A percentile compares a stretch with the other conserved stretches of the same genome.
phyloP scores from a whole-genome alignment of 2,329 filamentous ascomycete genomes.

The Beauveria australis region DNA sequence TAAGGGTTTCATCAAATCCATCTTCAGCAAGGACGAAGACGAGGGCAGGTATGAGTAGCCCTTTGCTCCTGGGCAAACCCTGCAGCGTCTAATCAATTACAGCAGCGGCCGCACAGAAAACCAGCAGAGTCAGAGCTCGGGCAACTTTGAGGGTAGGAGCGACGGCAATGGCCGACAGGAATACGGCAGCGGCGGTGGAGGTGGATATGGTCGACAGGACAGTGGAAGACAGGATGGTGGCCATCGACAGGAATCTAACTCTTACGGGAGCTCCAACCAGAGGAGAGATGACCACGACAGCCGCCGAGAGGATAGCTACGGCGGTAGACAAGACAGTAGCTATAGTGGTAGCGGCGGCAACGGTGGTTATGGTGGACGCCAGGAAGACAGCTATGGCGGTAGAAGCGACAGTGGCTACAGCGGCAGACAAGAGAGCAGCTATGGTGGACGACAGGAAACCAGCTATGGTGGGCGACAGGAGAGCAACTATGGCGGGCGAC shows the following conservation, averaged over 20 bases:
- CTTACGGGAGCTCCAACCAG: neutral
- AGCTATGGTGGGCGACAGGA: conserved; percentile 17
- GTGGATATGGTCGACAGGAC: neutral
- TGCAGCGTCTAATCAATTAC: neutral
- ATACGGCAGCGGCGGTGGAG: neutral
- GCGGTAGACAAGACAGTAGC: conserved; percentile 19
- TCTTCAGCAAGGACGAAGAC: conserved; percentile 57
- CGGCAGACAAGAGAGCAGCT: conserved; percentile 18
- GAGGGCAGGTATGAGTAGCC: conserved; percentile 41
- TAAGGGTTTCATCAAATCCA: conserved; percentile 63
- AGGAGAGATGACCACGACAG: conserved; percentile 11
- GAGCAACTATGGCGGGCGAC: neutral
- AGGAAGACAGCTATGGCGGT: conserved; percentile 1
- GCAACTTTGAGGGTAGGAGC: conserved; percentile 2
- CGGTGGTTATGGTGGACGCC: conserved; percentile 12
- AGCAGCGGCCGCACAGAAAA: conserved; percentile 3
- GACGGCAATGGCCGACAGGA: neutral
- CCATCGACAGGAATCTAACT: neutral
- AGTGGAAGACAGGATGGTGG: conserved; percentile 1
- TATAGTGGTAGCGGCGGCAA: neutral
- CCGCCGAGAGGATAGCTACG: conserved; percentile 25
- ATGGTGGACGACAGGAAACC: conserved; percentile 16
- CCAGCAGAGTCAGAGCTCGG: neutral
- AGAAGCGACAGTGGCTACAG: no score
- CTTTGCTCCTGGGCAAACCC: neutral